phyloP scores from a whole-genome alignment of 1,139 yeast genomes.

The Blastobotrys ciferrii region DNA sequence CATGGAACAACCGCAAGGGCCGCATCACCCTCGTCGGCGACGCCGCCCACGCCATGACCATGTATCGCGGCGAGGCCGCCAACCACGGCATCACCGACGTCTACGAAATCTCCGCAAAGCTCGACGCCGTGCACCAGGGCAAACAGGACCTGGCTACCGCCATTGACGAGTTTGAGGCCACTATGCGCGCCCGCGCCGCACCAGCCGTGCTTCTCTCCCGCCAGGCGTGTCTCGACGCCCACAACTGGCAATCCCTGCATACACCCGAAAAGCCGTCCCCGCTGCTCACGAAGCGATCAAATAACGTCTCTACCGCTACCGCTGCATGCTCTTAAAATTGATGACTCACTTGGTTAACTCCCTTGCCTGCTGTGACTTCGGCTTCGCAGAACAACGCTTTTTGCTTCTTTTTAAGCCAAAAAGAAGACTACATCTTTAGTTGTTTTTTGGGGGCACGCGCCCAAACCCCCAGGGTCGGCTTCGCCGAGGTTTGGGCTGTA shows the following conservation, averaged over 20 bases:
- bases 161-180: neutral
- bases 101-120: neutral
- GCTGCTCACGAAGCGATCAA: constrained; percentile 3
- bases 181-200: neutral
- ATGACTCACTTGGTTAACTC: no score
- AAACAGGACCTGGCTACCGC: neutral
- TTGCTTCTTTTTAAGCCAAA: no score
- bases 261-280: constrained; percentile 1
- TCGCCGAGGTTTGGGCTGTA: no score
- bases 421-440: no score
- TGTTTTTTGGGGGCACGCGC: no score
- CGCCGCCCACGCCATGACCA: constrained; percentile 3
- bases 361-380: no score
- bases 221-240: constrained; percentile 6
- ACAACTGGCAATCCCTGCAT: neutral
- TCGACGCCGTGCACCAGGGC: neutral
- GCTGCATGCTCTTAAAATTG: neutral
- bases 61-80: constrained; percentile 7
- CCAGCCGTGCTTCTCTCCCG: constrained; percentile 4
- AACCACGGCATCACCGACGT: constrained; percentile 2
- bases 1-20: constrained; percentile 1
- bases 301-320: neutral
- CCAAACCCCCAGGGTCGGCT: no score
- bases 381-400: no score
- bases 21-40: constrained; percentile 1